phyloP scores from a whole-genome alignment of 2,329 filamentous ascomycete species.

The Aspergillus neotritici region DNA sequence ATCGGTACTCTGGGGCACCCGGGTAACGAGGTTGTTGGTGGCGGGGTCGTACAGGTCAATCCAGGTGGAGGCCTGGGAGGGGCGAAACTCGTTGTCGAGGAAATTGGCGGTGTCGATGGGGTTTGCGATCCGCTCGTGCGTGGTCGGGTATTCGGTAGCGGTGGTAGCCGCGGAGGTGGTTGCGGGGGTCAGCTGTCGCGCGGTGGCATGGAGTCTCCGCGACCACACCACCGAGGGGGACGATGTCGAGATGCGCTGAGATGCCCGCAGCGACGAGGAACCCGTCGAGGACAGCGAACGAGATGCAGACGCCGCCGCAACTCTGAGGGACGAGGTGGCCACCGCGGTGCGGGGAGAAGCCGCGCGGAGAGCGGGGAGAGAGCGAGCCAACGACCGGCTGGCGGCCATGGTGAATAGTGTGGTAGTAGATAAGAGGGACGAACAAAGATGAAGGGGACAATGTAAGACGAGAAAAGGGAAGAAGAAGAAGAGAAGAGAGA shows the following conservation, averaged over 20 bases:
- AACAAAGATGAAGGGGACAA: not conserved
- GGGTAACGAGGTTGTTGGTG: constrained; percentile 61
- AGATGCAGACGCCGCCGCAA: constrained; percentile 16
- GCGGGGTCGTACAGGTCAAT: constrained; percentile 61
- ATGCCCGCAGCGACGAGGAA: constrained; percentile 16
- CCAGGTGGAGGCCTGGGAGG: constrained; percentile 56
- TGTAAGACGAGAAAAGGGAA: not conserved
- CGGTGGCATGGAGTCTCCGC: constrained; percentile 49
- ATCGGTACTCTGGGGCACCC: constrained; percentile 61
- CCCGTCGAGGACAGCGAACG: constrained; percentile 22
- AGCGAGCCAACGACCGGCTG: constrained; percentile 32
- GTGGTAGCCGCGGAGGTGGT: constrained; percentile 47
- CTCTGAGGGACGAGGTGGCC: constrained; percentile 20
- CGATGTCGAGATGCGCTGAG: constrained; percentile 15
- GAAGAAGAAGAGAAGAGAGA: not conserved
- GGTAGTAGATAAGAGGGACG: not conserved
- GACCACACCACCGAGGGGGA: constrained; percentile 20
- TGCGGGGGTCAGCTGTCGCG: constrained; percentile 46
- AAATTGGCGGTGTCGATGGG: constrained; percentile 58
- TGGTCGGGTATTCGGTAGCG: constrained; percentile 51
- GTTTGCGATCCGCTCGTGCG: constrained; percentile 51
- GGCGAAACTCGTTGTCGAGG: constrained; percentile 57
- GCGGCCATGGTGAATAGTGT: constrained; percentile 29
- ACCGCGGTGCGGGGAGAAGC: constrained; percentile 32
- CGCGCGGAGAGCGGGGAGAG: constrained; percentile 36